Conservation (phyloP, 352 stramenopile genomes). For the Phytophthora kernoviae region DNA sequence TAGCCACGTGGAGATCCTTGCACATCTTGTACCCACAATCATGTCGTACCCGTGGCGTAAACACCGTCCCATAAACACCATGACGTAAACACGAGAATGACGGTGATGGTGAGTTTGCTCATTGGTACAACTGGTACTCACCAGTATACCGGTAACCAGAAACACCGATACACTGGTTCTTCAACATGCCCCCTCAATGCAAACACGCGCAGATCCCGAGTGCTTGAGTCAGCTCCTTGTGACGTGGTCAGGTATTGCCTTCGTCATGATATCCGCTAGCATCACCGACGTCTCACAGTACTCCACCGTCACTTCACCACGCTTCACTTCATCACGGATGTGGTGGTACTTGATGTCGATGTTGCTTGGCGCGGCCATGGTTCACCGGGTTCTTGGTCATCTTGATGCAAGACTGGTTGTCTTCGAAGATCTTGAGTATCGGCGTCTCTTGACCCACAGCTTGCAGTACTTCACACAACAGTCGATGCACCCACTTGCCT, state of each 20-base stretch:
- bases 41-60: too few species aligned
- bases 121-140: too few species aligned
- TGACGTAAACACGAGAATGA: too few species aligned
- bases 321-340: conserved; percentile 33
- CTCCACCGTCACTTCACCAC: conserved; percentile 17
- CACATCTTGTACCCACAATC: too few species aligned
- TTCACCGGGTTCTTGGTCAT: conserved; percentile 24
- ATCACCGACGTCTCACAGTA: conserved; percentile 19
- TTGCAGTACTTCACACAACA: conserved; percentile 8
- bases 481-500: conserved; percentile 16
- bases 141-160: too few species aligned
- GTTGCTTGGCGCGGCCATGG: conserved; percentile 32
- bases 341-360: conserved; percentile 36
- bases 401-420: conserved; percentile 20
- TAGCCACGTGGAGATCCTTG: too few species aligned
- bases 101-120: too few species aligned
- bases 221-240: conserved; percentile 3
- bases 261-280: conserved; percentile 25
- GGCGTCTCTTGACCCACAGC: background rate
- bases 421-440: background rate
- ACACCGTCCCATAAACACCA: too few species aligned
- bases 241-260: conserved; percentile 5
- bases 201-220: background rate
- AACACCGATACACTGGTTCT: too few species aligned
- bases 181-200: background rate